Evolutionary conservation across 805 yeast genomes (phyloP), one percentile per base, ranked within the genome.

Genomic region (Zygotorulaspora chibaensis): DNA sequence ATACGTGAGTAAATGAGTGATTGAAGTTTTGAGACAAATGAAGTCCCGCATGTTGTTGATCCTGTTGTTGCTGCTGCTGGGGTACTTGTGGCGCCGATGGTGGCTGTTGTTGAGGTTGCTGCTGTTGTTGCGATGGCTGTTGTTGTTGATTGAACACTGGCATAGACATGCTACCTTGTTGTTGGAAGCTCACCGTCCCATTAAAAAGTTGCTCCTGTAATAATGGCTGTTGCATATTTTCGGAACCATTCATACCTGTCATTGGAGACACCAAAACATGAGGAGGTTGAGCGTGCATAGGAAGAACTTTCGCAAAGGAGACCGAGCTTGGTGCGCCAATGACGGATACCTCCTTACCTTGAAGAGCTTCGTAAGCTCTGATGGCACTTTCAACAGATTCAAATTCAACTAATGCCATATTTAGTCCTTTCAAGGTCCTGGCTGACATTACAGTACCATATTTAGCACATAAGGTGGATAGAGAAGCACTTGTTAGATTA

Each of bases 251-350:
- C 37, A 31, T 38, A 8, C 42, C 46, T 18, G 39, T 33, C 11
- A 40, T 37, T 28, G 51, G 58, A 7, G 51, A 30, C 26, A 49
- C 53, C 38, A 50, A 38, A 39, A 33, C 41, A 46, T 40, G 53
- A 23, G 57, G 52, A 31, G 57, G 55, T 48, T 59, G 66, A 47
- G 55, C 52, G 49, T 62, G 66, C 62, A 56, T 61, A 31, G 68
- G 76, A 55, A 65, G 57, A 27, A 88, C 77, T 58, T 84, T 86
- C 3, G 96, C 97, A 73, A 88, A 93, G 0, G 90, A 87, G 31
- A 88, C 87, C 33, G 79, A 71, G 61, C 93, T 79, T 13, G 84
- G 79, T 20, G 78, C 73, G 3, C 95, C 96, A 2, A 91, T 87
- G 50, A 81, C 77, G 1, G 70, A 66, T 33, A 91, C 72, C 58